phyloP scores from a whole-genome alignment of 192 early-diverging fungal genomes.

The Backusella australiensis region DNA sequence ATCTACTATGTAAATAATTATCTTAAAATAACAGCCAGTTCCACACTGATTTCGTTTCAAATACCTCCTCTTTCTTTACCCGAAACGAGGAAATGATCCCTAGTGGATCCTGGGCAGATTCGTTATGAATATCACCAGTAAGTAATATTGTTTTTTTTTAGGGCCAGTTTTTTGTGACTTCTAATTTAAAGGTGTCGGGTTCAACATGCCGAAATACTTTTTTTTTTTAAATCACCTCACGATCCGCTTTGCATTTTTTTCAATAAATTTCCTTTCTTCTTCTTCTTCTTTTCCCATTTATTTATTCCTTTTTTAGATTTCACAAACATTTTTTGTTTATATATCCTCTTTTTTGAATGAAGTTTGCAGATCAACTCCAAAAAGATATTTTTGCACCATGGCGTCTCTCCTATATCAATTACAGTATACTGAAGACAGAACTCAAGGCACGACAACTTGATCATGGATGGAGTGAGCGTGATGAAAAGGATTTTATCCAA shows the following conservation, averaged over 20 bases:
- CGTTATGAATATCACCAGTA: no score
- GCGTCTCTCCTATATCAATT: conserved; percentile 81
- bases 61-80: no score
- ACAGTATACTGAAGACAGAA: conserved; percentile 81
- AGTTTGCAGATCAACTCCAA: conserved; percentile 81
- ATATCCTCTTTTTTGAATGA: conserved; percentile 54
- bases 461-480: conserved; percentile 58
- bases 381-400: conserved; percentile 69
- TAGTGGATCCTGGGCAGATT: no score
- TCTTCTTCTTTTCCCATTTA: conserved; percentile 1
- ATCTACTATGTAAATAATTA: no score
- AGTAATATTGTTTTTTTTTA: no score
- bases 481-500: conserved; percentile 80
- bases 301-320: conserved; percentile 11
- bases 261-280: not conserved
- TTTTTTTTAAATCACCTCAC: not conserved
- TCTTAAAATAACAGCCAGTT: no score
- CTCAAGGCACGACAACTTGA: conserved; percentile 68
- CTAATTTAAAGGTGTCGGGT: no score
- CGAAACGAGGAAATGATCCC: no score
- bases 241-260: not conserved
- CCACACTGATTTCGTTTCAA: no score
- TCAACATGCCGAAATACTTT: no score
- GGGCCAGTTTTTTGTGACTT: no score
- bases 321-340: conserved; percentile 9